These are phyloP conservation scores for Silene uniflora DNA, from an alignment of 148 eudicot species.

Conservation along the genomic window DNA sequence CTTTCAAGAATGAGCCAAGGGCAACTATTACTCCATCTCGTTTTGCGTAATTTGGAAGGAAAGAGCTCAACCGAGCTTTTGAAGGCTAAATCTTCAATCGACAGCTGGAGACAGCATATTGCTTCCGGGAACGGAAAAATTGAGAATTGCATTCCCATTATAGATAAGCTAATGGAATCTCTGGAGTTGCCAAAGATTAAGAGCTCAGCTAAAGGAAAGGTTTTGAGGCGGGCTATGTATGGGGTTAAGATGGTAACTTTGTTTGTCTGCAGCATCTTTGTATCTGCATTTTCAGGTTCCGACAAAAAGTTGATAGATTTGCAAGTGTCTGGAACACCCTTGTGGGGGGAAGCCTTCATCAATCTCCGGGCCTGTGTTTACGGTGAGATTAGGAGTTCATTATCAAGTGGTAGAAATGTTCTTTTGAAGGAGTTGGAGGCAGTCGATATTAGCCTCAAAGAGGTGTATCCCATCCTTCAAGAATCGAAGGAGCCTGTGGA, in stretches of 20 bases:
- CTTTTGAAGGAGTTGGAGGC: conserved; percentile 62
- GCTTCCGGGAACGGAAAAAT: conserved; percentile 51
- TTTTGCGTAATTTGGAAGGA: conserved; percentile 37
- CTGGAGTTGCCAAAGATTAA: conserved; percentile 71
- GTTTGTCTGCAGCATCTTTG: conserved; percentile 56
- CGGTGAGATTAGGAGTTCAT: conserved; percentile 44
- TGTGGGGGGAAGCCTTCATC: conserved; percentile 67
- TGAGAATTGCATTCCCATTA: conserved; percentile 46
- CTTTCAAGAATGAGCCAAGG: conserved; percentile 68
- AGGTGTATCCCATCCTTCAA: conserved; percentile 41
- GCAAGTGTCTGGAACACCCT: conserved; percentile 41
- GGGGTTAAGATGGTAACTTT: conserved; percentile 71
- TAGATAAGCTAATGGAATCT: conserved; percentile 51
- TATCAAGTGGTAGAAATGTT: conserved; percentile 32
- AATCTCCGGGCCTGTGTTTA: conserved; percentile 52
- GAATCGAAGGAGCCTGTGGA: conserved; percentile 34
- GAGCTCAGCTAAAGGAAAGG: conserved; percentile 77
- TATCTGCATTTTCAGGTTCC: conserved; percentile 64
- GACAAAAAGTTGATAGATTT: conserved; percentile 50
- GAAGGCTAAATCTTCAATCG: conserved; percentile 53
- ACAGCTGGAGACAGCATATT: conserved; percentile 72
- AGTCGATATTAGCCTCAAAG: conserved; percentile 40
- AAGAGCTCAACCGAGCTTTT: conserved; percentile 31
- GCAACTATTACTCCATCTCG: conserved; percentile 56
- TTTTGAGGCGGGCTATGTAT: conserved; percentile 79